Conservation (phyloP, 2,329 filamentous ascomycete species). For the Proliferodiscus dingleyae region DNA sequence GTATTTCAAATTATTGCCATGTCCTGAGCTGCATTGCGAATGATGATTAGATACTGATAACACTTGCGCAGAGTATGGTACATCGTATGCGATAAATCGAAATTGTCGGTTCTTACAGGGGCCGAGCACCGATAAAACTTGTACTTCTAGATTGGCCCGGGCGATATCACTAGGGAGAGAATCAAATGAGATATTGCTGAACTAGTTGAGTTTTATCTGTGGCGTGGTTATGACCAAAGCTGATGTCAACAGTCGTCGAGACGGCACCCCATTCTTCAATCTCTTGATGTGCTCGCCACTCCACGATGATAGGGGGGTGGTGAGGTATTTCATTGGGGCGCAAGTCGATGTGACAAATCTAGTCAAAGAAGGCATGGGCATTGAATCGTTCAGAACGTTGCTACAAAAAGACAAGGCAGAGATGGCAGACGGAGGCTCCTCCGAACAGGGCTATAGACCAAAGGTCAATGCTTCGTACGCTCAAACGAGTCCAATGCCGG, state of each 20-base stretch:
- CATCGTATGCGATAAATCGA: too few relatives aligned
- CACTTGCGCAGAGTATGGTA: too few relatives aligned
- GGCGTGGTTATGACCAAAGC: too few relatives aligned
- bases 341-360: slow-evolving; percentile 59
- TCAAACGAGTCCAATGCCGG: slow-evolving; percentile 8
- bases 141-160: slow-evolving; percentile 54
- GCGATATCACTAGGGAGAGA: slow-evolving; percentile 60
- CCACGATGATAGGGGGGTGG: slow-evolving; percentile 53
- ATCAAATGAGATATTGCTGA: slow-evolving; percentile 66
- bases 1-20: too few relatives aligned
- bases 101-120: slow-evolving; percentile 70
- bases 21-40: too few relatives aligned
- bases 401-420: slow-evolving; percentile 30
- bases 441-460: slow-evolving; percentile 3
- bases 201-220: slow-evolving; percentile 42
- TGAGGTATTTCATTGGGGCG: slow-evolving; percentile 60
- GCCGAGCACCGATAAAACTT: slow-evolving; percentile 59
- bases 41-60: too few relatives aligned
- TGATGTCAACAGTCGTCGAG: slow-evolving; percentile 40
- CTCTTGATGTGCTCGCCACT: slow-evolving; percentile 59
- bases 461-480: too few relatives aligned
- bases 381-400: slow-evolving; percentile 49
- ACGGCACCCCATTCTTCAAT: slow-evolving; percentile 62
- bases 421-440: slow-evolving; percentile 10
- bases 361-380: slow-evolving; percentile 52